A percentile compares a stretch with the other conserved stretches of the same genome.
Evolutionary conservation across 2,329 filamentous ascomycete genomes (phyloP).

Genomic region (Nectriaceae sp.): DNA sequence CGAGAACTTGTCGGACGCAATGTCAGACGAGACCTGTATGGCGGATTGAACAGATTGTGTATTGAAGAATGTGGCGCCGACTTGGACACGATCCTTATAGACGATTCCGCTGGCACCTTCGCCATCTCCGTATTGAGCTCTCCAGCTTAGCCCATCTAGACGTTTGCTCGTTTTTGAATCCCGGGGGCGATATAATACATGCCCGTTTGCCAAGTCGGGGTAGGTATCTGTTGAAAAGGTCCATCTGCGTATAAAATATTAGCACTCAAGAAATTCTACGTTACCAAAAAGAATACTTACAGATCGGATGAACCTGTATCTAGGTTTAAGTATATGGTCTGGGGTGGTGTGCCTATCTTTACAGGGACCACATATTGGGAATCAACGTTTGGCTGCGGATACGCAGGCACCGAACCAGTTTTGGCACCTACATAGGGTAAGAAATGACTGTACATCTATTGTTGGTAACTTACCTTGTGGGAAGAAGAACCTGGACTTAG

Average conservation of each 20-base stretch:
- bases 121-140: slow-evolving; percentile 66
- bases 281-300: slow-evolving; percentile 30
- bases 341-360: slow-evolving; percentile 57
- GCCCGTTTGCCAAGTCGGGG: slow-evolving; percentile 47
- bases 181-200: slow-evolving; percentile 57
- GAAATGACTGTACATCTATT: too few relatives aligned
- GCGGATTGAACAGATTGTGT: slow-evolving; percentile 68
- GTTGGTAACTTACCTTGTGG: neutral
- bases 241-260: slow-evolving; percentile 55
- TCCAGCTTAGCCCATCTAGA: slow-evolving; percentile 50
- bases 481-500: slow-evolving; percentile 18
- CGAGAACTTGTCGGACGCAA: slow-evolving; percentile 36
- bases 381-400: slow-evolving; percentile 44
- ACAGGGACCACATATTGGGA: slow-evolving; percentile 63
- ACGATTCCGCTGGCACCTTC: slow-evolving; percentile 64
- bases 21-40: slow-evolving; percentile 51
- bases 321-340: slow-evolving; percentile 66
- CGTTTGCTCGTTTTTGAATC: slow-evolving; percentile 44
- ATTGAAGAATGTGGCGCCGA: slow-evolving; percentile 60
- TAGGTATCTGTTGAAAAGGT: slow-evolving; percentile 64
- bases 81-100: slow-evolving; percentile 63
- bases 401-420: slow-evolving; percentile 18
- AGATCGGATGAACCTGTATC: slow-evolving; percentile 63
- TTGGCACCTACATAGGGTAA: neutral
- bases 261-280: neutral